Conservation (phyloP, 257 asterid species). For the Solanum clarkiae region DNA sequence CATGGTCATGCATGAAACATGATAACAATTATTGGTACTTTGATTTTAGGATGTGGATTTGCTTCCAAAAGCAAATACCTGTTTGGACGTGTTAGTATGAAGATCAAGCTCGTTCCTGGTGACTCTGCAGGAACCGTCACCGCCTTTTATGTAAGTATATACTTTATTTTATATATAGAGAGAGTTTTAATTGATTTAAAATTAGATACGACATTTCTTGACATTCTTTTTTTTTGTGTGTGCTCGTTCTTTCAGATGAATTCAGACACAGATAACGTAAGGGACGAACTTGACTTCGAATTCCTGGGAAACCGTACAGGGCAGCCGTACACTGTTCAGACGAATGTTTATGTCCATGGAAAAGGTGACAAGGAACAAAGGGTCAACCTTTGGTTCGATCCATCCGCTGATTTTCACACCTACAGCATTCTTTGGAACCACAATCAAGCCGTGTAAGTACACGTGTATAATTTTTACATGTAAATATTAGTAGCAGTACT, state of each 20-base stretch:
- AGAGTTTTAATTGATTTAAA: neutral
- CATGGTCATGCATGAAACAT: neutral
- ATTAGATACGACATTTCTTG: neutral
- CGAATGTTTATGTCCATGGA: conserved; percentile 72
- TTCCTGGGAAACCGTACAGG: conserved; percentile 86
- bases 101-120: conserved; percentile 38
- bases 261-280: conserved; percentile 39
- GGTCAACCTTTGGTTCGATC: conserved; percentile 89
- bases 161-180: too few species aligned
- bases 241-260: conserved; percentile 37
- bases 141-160: conserved; percentile 24
- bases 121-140: conserved; percentile 45
- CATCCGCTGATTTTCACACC: conserved; percentile 52
- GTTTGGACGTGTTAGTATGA: conserved; percentile 28
- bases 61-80: conserved; percentile 19
- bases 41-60: conserved; percentile 24
- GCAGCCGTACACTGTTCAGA: conserved; percentile 84
- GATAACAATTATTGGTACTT: neutral
- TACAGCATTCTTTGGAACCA: conserved; percentile 65
- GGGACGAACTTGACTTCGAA: conserved; percentile 88
- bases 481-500: neutral
- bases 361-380: conserved; percentile 81
- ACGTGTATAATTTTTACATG: neutral
- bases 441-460: conserved; percentile 41
- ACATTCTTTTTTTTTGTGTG: neutral